These are phyloP conservation scores for Ceratocystis ficicola DNA, from an alignment of 2,329 filamentous ascomycete species.

Conservation along the genomic window DNA sequence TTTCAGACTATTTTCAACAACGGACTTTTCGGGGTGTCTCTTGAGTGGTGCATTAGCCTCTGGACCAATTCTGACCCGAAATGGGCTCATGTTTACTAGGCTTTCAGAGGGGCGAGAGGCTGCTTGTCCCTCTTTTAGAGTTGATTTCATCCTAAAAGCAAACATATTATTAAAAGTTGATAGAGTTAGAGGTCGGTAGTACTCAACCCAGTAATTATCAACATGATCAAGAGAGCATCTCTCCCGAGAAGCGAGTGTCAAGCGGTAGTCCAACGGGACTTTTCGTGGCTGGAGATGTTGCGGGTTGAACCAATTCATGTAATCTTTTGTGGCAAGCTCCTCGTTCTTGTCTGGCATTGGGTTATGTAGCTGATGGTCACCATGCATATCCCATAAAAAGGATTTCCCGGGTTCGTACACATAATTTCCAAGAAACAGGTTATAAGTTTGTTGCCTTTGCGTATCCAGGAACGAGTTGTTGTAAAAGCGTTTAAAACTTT, in stretches of 20 bases:
- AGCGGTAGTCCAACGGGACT: slow-evolving; percentile 37
- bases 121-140: slow-evolving; percentile 52
- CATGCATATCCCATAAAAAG: slow-evolving; percentile 91
- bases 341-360: slow-evolving; percentile 66
- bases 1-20: slow-evolving; percentile 50
- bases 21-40: slow-evolving; percentile 45
- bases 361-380: slow-evolving; percentile 94
- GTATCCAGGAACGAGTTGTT: slow-evolving; percentile 97
- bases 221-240: slow-evolving; percentile 45
- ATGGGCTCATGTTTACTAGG: slow-evolving; percentile 76
- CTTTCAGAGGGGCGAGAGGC: slow-evolving; percentile 49
- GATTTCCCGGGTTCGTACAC: slow-evolving; percentile 76
- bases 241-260: neutral
- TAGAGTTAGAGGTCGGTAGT: slow-evolving; percentile 77
- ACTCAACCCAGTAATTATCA: slow-evolving; percentile 96
- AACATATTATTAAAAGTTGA: slow-evolving; percentile 90
- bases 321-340: slow-evolving; percentile 47
- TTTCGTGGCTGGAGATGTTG: slow-evolving; percentile 51
- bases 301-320: slow-evolving; percentile 82
- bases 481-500: slow-evolving; percentile 97
- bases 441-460: slow-evolving; percentile 96
- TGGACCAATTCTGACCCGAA: slow-evolving; percentile 59
- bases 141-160: slow-evolving; percentile 82
- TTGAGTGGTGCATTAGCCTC: slow-evolving; percentile 30
- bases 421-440: slow-evolving; percentile 93